Evolutionary conservation across 1,284 basidiomycete genomes (phyloP), one percentile per base, ranked within the genome.

Genomic region (Boletus semigastroideus): DNA sequence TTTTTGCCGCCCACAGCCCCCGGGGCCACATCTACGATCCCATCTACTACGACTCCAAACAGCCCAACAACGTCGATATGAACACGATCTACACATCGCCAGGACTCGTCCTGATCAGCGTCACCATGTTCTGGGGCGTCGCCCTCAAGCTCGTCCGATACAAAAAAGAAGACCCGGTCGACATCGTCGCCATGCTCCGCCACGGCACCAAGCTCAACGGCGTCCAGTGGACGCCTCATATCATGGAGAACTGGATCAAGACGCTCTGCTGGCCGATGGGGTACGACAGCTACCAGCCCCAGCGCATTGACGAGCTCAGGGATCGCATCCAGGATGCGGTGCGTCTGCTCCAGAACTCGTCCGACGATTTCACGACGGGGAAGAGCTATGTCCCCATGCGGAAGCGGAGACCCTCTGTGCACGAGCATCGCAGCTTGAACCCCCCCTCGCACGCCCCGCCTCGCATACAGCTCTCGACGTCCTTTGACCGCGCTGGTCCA

Each of bases 131-230:
- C 51, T 87, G 85, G 85, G 77, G 78, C 1, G 76, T 87, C 28
- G 82, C 84, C 4, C 77, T 87, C 55, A 87, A 87, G 63, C 74
- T 87, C n/a, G 82, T 84, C 27, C 75, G 85, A 9, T 87, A 82
- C 63, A 67, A 75, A 40, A 79, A 80, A 52, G 74, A 78, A 56
- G 80, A 49, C 64, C 82, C 57, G 57, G 71, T 69, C 62, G 67
- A 83, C 58, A 79, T 83, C 37, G 57, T 69, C 34, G 63, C 69
- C 37, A 72, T 76, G 58, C 68, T 74, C 31, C 68, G 78, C 44
- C 78, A 83, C 54, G 83, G 83, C 2, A 77, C 74, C 5, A 68
- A 71, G 41, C 65, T 79, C 47, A 78, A 78, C 17, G 71, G 74
- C 16, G 71, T 78, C 0, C 68, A 73, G 17, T 86, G 84, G 85